Percentiles rank a stretch among this genome's conserved stretches.
phyloP scores from a whole-genome alignment of 441 rosid genomes.

The Raphanus hybrid region DNA sequence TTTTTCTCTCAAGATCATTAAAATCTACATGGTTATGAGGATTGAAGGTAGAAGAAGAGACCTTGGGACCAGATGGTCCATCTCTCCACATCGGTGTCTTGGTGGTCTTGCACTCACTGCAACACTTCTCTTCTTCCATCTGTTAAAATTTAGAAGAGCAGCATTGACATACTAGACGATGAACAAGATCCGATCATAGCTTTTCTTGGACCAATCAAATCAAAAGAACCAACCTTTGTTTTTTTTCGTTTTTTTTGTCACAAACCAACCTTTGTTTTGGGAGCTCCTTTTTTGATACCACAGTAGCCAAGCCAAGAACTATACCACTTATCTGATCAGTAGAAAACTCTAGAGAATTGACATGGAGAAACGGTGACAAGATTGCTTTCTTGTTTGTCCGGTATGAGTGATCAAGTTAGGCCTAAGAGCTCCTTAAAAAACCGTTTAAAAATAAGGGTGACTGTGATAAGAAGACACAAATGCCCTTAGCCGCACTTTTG shows the following conservation, averaged over 20 bases:
- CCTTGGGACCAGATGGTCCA: constrained; percentile 97
- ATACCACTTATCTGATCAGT: not conserved
- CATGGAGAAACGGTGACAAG: no score
- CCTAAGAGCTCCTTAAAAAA: not conserved
- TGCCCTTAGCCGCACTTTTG: constrained; percentile 16
- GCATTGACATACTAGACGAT: not conserved
- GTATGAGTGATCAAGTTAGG: constrained; percentile 8
- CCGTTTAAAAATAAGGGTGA: not conserved
- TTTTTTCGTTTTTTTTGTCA: no score
- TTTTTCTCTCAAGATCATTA: not conserved
- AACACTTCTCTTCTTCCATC: constrained; percentile 39
- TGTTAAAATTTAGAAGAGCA: not conserved
- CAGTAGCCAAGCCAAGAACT: not conserved
- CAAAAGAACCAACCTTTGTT: not conserved
- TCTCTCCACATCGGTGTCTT: constrained; percentile 93
- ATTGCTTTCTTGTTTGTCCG: not conserved
- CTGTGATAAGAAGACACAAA: constrained; percentile 35
- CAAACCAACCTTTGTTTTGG: no score
- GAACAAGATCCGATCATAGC: not conserved
- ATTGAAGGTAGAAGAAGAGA: constrained; percentile 25
- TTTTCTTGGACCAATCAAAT: constrained; percentile 8
- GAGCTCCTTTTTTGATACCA: no score
- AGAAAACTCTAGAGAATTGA: not conserved
- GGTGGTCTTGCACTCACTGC: constrained; percentile 68
- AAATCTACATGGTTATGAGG: not conserved